These are phyloP conservation scores for Trichoderma semiorbis DNA, from an alignment of 2,329 filamentous ascomycete species.

Conservation along the genomic window DNA sequence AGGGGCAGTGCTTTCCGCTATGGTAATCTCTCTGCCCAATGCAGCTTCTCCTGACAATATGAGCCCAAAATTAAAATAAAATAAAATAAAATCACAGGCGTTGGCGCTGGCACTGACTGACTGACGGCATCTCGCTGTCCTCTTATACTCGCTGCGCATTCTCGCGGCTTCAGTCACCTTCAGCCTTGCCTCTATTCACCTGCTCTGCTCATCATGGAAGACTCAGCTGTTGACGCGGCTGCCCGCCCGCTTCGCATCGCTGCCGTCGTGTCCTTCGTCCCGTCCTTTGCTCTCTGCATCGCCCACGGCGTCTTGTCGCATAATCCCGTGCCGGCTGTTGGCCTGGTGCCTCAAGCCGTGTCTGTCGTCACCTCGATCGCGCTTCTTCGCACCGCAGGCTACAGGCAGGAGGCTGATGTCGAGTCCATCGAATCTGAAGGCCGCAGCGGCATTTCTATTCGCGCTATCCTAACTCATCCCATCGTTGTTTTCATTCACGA, in stretches of 20 bases:
- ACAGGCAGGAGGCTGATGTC: constrained; percentile 7
- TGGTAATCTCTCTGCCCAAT: neutral
- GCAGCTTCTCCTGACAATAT: neutral
- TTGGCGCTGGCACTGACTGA: neutral
- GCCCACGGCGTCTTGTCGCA: constrained; percentile 36
- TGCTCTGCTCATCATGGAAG: neutral
- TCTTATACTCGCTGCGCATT: neutral
- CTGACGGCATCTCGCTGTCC: neutral
- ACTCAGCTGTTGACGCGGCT: constrained; percentile 7
- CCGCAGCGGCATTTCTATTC: constrained; percentile 1
- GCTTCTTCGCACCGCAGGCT: constrained; percentile 22
- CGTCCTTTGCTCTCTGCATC: constrained; percentile 39
- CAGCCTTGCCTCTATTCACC: neutral
- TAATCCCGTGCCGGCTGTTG: constrained; percentile 36
- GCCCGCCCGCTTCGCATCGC: constrained; percentile 33
- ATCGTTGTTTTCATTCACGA: constrained; percentile 39
- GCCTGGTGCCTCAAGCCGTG: constrained; percentile 38
- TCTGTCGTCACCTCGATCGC: constrained; percentile 31
- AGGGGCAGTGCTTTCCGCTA: constrained; percentile 3
- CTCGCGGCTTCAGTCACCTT: neutral
- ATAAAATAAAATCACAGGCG: neutral
- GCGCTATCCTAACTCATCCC: constrained; percentile 27
- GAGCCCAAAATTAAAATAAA: neutral
- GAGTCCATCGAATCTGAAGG: neutral
- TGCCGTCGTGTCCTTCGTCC: constrained; percentile 36